phyloP scores from a whole-genome alignment of 768 basidiomycete genomes.

The Termitomyces sp. region DNA sequence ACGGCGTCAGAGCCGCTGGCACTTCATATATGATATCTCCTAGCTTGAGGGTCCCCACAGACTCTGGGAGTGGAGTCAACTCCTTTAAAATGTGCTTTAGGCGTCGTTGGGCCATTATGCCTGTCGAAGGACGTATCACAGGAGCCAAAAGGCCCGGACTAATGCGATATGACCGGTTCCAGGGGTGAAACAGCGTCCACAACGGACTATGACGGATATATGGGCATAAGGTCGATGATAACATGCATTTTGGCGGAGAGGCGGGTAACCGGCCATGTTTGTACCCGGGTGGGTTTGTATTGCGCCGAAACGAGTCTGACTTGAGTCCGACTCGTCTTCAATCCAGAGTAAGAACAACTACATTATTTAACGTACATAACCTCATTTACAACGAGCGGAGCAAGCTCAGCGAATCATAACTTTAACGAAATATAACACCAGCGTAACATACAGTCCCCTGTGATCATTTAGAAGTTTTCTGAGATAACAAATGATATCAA shows the following conservation, averaged over 20 bases:
- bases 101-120: slow-evolving; percentile 41
- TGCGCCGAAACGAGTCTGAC: background rate
- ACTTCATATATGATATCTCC: slow-evolving; percentile 59
- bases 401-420: slow-evolving; percentile 3
- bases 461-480: slow-evolving; percentile 37
- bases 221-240: slow-evolving; percentile 12
- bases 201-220: slow-evolving; percentile 7
- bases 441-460: slow-evolving; percentile 2
- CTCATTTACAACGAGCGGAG: slow-evolving; percentile 4
- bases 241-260: slow-evolving; percentile 17
- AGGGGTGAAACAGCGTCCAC: background rate
- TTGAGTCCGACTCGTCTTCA: background rate
- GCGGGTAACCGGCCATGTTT: slow-evolving; percentile 9
- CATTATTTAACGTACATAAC: background rate
- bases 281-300: slow-evolving; percentile 9
- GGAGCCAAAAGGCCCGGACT: background rate
- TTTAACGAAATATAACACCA: background rate
- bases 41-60: slow-evolving; percentile 55
- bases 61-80: slow-evolving; percentile 36
- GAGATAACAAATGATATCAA: slow-evolving; percentile 4
- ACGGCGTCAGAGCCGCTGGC: slow-evolving; percentile 44
- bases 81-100: slow-evolving; percentile 47
- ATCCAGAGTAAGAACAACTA: background rate
- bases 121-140: background rate
- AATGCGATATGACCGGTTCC: background rate